Base-by-base conservation (phyloP, 495 filamentous ascomycete species). In the Filosporella fistucella region DNA sequence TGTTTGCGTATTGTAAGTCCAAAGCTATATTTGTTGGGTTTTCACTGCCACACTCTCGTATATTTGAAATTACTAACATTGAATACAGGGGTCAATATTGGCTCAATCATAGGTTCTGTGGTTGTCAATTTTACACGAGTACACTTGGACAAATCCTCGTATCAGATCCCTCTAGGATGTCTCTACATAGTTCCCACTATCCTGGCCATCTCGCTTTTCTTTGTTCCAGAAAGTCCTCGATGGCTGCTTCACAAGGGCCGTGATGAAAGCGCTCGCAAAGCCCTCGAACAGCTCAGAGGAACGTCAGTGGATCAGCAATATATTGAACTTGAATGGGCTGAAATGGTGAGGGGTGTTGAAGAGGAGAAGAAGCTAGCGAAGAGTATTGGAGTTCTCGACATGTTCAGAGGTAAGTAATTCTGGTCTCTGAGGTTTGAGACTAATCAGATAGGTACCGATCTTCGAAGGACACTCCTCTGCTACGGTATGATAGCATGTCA, bases 191-290 rank as follows among this genome's bases (percentile, higher is more conserved):
- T 83, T 8, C 80, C 79, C 0, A 62, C 64, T 7, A 59, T 82
- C 52, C 48, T 83, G 42, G 56, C 61, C n/a, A 59, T 70, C 24
- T 69, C 66, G 8, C 58, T 84, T 5, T 65, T 80, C 56, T 78
- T 84, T 59, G 73, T 82, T 26, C 79, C 79, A 9, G 80, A 84
- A 52, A 76, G 71, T 5, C 80, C 80, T 0, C 71, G 80, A 30
- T 84, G 80, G 80, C 64, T 84, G 22, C 66, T 80, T 26, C 66
- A 68, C 28, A 57, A 67, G 23, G 69, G 70, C 5, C 64, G 65
- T 28, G 48, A 64, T 16, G 72, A 73, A 5, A 60, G 76, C 36
- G 79, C 75, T 25, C 0, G 29, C 11, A 42, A 26, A 36, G 17
- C 38, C 5, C 18, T 50, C 4, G 26, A 50, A 34, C 16, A 2